These are phyloP conservation scores for Bauhinia variegata DNA, from an alignment of 306 rosid species.

Conservation along the genomic window DNA sequence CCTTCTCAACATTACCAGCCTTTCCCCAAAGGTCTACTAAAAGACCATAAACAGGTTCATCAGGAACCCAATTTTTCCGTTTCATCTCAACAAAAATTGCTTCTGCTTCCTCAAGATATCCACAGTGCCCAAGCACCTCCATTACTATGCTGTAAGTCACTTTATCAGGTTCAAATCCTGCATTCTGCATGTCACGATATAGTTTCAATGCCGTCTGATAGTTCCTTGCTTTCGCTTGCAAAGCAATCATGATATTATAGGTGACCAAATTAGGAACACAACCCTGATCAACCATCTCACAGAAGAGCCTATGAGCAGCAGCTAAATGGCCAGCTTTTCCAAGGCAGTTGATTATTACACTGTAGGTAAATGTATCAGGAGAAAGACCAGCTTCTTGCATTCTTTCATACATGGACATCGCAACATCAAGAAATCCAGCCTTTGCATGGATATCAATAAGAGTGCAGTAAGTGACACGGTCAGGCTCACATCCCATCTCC, in stretches of 20 bases:
- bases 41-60: conserved; percentile 95
- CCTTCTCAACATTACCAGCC: conserved; percentile 87
- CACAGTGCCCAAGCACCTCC: conserved; percentile 99
- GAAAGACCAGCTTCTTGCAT: conserved; percentile 91
- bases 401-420: conserved; percentile 77
- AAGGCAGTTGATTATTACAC: conserved; percentile 92
- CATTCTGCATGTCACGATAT: conserved; percentile 81
- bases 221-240: conserved; percentile 97
- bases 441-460: conserved; percentile 97
- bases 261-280: conserved; percentile 93
- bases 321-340: conserved; percentile 92
- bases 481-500: conserved; percentile 74
- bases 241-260: conserved; percentile 88
- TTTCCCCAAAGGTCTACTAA: conserved; percentile 97
- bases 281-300: conserved; percentile 82
- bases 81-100: conserved; percentile 77
- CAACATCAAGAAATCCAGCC: conserved; percentile 85
- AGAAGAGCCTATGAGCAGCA: conserved; percentile 77
- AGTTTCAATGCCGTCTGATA: conserved; percentile 75
- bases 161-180: conserved; percentile 86
- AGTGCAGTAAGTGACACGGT: conserved; percentile 93
- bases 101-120: conserved; percentile 86
- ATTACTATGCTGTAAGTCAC: conserved; percentile 92
- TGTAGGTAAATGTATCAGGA: conserved; percentile 94
- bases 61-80: conserved; percentile 78